A percentile compares a stretch with the other conserved stretches of the same genome.
Evolutionary conservation across 352 stramenopile species (phyloP).

Genomic region (Phytophthora meadii): DNA sequence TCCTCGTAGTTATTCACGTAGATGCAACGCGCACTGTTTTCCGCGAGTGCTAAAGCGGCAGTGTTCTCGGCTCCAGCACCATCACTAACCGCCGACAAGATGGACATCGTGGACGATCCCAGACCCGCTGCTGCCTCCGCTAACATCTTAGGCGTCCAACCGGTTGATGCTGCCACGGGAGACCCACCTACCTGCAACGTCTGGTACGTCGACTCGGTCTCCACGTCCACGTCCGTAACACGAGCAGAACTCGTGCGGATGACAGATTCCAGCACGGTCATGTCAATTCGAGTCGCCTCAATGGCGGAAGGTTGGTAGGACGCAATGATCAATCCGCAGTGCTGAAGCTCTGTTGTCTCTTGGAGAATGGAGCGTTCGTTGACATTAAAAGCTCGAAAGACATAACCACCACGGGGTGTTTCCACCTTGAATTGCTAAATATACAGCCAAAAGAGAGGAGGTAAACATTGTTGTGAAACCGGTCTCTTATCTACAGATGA

Average conservation of each 20-base stretch:
- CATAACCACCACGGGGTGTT: constrained; percentile 29
- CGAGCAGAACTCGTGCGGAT: constrained; percentile 12
- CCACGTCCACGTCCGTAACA: constrained; percentile 38
- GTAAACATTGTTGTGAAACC: constrained; percentile 11
- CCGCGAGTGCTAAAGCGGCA: constrained; percentile 33
- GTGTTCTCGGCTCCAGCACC: constrained; percentile 15
- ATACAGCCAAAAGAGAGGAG: constrained; percentile 9
- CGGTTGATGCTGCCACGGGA: constrained; percentile 19
- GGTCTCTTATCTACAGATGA: not conserved
- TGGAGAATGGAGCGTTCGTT: constrained; percentile 25
- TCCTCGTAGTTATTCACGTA: constrained; percentile 71
- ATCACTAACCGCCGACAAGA: constrained; percentile 32
- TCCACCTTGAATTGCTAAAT: constrained; percentile 22
- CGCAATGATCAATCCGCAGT: not conserved
- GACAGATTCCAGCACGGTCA: constrained; percentile 36
- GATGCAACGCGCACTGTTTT: constrained; percentile 67
- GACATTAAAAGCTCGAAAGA: constrained; percentile 22
- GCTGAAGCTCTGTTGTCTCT: constrained; percentile 23
- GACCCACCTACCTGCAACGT: constrained; percentile 35
- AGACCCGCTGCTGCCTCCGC: constrained; percentile 34
- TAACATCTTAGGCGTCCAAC: constrained; percentile 35
- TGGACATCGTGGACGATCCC: constrained; percentile 34
- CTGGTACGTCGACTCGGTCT: constrained; percentile 31
- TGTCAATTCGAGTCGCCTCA: constrained; percentile 14
- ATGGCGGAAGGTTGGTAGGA: constrained; percentile 1